Evolutionary conservation across 495 filamentous ascomycete species (phyloP).

Genomic region (Tricharina praecox): DNA sequence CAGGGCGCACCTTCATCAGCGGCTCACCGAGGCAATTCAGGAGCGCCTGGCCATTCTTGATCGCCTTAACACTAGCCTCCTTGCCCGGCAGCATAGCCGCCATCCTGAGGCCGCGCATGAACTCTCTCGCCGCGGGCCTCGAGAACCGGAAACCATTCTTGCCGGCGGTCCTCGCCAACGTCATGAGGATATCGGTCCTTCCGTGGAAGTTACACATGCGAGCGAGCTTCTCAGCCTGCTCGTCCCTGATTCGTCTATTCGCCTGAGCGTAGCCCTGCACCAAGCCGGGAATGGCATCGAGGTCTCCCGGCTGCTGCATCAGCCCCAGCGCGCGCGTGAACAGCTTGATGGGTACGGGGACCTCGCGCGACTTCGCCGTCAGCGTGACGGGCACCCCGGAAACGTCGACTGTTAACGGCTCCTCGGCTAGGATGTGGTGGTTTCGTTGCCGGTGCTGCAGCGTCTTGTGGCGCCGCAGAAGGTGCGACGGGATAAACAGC

Average conservation of each 20-base stretch:
- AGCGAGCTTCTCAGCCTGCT: conserved; percentile 4
- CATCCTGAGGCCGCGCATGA: conserved; percentile 8
- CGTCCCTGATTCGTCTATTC: not conserved
- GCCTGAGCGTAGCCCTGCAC: conserved; percentile 36
- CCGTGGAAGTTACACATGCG: conserved; percentile 3
- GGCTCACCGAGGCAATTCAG: conserved; percentile 11
- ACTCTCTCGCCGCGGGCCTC: conserved; percentile 5
- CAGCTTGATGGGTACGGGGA: not conserved
- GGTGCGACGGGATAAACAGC: conserved; percentile 47
- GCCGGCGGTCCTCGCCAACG: conserved; percentile 6
- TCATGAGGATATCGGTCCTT: conserved; percentile 11
- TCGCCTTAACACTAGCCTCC: not conserved
- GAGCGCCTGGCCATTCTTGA: conserved; percentile 5
- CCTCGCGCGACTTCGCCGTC: conserved; percentile 5
- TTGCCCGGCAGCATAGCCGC: conserved; percentile 2
- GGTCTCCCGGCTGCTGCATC: conserved; percentile 44
- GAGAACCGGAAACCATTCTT: conserved; percentile 8
- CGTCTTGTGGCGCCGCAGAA: conserved; percentile 38
- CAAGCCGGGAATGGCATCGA: conserved; percentile 40
- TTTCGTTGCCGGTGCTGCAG: conserved; percentile 38
- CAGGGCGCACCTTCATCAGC: conserved; percentile 8
- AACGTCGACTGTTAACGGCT: conserved; percentile 46
- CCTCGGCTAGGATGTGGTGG: conserved; percentile 35
- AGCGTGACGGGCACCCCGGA: conserved; percentile 32
- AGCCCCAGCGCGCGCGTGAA: conserved; percentile 30